Evolutionary conservation across 805 yeast species (phyloP).

Genomic region (Wickerhamiella slavikovae): DNA sequence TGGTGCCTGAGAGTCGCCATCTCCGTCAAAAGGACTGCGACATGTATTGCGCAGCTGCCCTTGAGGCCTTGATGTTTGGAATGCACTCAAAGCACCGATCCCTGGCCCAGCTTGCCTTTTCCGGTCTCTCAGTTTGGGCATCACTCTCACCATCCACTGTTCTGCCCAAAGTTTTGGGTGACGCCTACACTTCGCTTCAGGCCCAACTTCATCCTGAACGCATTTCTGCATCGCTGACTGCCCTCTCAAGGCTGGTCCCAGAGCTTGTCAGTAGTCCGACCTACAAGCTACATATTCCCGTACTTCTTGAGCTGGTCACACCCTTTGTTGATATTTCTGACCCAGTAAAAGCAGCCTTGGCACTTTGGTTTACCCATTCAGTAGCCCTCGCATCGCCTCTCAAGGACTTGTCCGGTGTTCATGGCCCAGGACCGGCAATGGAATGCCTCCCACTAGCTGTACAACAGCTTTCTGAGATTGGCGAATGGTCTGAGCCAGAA

Average conservation of each 20-base stretch:
- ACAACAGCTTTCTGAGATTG: conserved; percentile 36
- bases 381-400: conserved; percentile 58
- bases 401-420: conserved; percentile 25
- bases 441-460: conserved; percentile 40
- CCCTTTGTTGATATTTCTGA: conserved; percentile 86
- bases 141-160: conserved; percentile 32
- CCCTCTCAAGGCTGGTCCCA: conserved; percentile 43
- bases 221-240: conserved; percentile 47
- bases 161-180: conserved; percentile 22
- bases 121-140: conserved; percentile 22
- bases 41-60: conserved; percentile 29
- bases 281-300: conserved; percentile 59
- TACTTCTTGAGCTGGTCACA: conserved; percentile 44
- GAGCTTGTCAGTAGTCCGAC: conserved; percentile 41
- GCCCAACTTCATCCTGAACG: conserved; percentile 42
- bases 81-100: conserved; percentile 23
- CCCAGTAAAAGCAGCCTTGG: conserved; percentile 43
- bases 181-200: conserved; percentile 37
- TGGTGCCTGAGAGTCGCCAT: conserved; percentile 11
- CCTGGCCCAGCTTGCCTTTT: conserved; percentile 3
- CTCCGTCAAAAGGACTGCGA: conserved; percentile 17
- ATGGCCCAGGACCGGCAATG: conserved; percentile 15
- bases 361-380: conserved; percentile 49
- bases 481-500: too few relatives aligned
- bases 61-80: conserved; percentile 34